Base-by-base conservation (phyloP, 495 filamentous ascomycete species). In the Poronia punctata region DNA sequence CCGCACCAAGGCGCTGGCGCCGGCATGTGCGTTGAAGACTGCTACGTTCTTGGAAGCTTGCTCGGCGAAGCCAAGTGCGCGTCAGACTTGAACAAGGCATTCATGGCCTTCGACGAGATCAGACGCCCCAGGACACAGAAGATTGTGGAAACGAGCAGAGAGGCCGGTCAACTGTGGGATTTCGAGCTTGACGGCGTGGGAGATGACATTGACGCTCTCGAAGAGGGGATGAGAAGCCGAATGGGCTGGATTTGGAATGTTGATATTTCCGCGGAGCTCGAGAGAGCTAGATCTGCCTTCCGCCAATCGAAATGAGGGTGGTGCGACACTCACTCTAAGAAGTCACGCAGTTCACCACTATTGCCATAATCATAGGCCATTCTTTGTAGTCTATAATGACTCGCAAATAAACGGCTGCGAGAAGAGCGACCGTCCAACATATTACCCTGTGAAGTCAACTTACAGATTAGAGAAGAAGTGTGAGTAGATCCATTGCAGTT, bases 1-100 rank as follows among this genome's bases (percentile, higher is more conserved):
- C 83, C 82, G 0, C 80, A 84, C 49, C 79, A 84, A 47, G 82
- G 80, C 7, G 68, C 80, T 1, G 82, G 82, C 1, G 80, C 80
- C 0, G 80, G 82, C 0, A 74, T 80, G 60, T 76, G 78, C 3
- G 74, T 86, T 22, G 82, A 86, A 50, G 82, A 86, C 58, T 73
- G 78, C 5, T 71, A 71, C 33, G 66, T 83, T 9, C 59, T 86
- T 1, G 64, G 70, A 9, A 64, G 67, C n/a, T 51, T 86, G 0
- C 57, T 85, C 2, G 68, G 65, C 7, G 64, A 75, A 34, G 57
- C 70, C 12, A 54, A 53, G 11, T 45, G 51, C 0, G 41, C 40
- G 2, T 40, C 45, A 37, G 65, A 72, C 23, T 46, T 79, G 0
- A 57, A 62, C 21, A 64, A 57, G n/a, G 81, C 68, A 0, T 83